Evolutionary conservation across 768 basidiomycete species (phyloP).

Genomic region (Xanthoconium stramineum): DNA sequence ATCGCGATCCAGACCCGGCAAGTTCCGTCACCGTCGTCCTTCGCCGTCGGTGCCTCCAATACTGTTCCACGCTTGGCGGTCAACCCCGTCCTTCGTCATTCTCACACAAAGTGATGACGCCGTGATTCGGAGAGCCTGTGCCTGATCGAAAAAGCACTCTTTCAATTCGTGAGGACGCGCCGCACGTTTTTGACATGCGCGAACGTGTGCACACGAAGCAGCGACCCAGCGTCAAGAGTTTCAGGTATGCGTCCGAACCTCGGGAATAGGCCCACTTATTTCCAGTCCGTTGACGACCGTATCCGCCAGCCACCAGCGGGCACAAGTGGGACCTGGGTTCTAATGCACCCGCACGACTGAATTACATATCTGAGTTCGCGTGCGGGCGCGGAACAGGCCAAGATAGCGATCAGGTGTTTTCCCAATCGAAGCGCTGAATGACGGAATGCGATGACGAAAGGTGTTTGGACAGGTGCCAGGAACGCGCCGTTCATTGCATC

Average conservation of each 20-base stretch:
- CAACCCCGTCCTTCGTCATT: not conserved
- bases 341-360: no score
- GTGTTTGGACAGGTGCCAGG: conserved; percentile 2
- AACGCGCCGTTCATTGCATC: not conserved
- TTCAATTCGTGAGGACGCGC: conserved; percentile 3
- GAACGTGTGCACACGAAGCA: conserved; percentile 1
- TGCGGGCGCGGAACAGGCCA: no score
- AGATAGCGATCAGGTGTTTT: conserved; percentile 11
- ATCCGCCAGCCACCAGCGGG: no score
- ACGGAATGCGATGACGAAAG: conserved; percentile 19
- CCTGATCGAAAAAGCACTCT: conserved; percentile 5
- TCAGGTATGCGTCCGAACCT: conserved; percentile 8
- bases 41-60: conserved; percentile 23
- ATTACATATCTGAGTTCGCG: no score
- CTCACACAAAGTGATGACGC: conserved; percentile 14
- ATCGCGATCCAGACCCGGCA: conserved; percentile 25
- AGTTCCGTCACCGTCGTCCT: conserved; percentile 15
- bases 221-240: not conserved
- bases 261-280: not conserved
- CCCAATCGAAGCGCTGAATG: conserved; percentile 5
- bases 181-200: conserved; percentile 6
- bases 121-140: conserved; percentile 2
- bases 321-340: no score
- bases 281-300: not conserved
- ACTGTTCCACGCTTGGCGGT: not conserved